Evolutionary conservation across 1,284 basidiomycete species (phyloP), one percentile per base, ranked within the genome.

Genomic region (Pseudozyma hubeiensis): DNA sequence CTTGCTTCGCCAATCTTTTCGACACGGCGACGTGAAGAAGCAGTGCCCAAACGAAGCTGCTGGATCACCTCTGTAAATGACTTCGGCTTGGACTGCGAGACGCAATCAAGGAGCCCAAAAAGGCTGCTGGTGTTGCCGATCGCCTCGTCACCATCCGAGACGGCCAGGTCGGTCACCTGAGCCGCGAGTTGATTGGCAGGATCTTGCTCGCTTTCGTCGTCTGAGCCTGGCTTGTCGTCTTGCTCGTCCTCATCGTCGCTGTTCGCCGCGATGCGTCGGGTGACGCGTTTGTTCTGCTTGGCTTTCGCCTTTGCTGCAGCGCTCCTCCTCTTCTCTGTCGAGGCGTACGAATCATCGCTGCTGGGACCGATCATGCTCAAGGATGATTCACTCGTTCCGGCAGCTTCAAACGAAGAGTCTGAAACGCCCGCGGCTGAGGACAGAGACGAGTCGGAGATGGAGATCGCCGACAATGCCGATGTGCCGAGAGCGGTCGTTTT

Each of bases 1-100:
- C 92, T 94, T 11, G 96, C 96, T 86, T 99, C 96, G 47, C 95
- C 96, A 55, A 97, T 90, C 86, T 99, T 99, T 69, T 86, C 70
- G 5, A 76, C 37, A 1, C 65, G 60, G 5, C 61, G 54, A 4
- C 50, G 48, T n/a, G 49, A 16, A 17, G 52, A 16, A 5, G 31
- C 34, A 17, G 48, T 9, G 10, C 24, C 39, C 1, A 47, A 44
- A 4, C 57, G 55, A 7, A 75, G 53, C 2, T 48, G 58, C 14
- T 44, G 31, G 24, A 75, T 24, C 7, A 57, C 44, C 5, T 40
- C 40, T 5, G 50, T 43, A 39, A 75, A 73, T 0, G 47, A 13
- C 3, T 53, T 33, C 7, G 58, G 59, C 40, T 67, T 62, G 13
- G 49, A 30, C 17, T 75, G 72, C 9, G 66, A 59, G 30, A 72